Evolutionary conservation across 345 rosid genomes (phyloP).

Genomic region (Lepidium didymum): DNA sequence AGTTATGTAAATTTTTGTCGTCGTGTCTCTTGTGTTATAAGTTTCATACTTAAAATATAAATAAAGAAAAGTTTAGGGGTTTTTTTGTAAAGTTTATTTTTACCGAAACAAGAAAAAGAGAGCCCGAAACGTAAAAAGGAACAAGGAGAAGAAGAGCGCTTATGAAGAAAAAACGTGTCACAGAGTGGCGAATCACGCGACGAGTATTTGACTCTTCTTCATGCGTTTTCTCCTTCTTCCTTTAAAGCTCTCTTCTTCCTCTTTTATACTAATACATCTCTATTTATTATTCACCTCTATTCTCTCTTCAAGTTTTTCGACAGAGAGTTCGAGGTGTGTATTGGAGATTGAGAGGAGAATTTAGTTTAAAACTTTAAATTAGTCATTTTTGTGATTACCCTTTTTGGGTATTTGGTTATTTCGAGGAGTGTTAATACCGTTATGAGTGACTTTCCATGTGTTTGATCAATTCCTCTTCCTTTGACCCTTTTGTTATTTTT

Average conservation of each 20-base stretch:
- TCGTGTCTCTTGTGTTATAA: too few species aligned
- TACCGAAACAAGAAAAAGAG: background rate
- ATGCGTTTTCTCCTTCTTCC: slow-evolving; percentile 17
- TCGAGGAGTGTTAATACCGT: background rate
- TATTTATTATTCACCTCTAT: background rate
- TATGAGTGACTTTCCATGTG: slow-evolving; percentile 12
- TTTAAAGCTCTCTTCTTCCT: slow-evolving; percentile 12
- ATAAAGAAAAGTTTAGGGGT: background rate
- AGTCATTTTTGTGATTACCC: background rate
- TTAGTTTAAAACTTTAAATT: too few species aligned
- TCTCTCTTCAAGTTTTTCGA: slow-evolving; percentile 2
- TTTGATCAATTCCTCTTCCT: slow-evolving; percentile 11
- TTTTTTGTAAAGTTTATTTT: background rate
- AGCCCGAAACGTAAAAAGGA: slow-evolving; percentile 15
- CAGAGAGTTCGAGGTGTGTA: slow-evolving; percentile 11
- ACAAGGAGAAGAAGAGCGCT: background rate
- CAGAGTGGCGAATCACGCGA: slow-evolving; percentile 27
- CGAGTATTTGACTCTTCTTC: slow-evolving; percentile 24
- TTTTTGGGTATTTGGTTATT: background rate
- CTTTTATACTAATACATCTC: background rate
- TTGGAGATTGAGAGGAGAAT: background rate
- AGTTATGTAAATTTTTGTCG: too few species aligned
- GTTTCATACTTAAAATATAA: background rate
- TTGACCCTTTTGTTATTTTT: background rate
- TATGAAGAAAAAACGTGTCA: slow-evolving; percentile 19